Evolutionary conservation across 2,329 filamentous ascomycete species (phyloP).

Genomic region (Rugonectria rugulosa): DNA sequence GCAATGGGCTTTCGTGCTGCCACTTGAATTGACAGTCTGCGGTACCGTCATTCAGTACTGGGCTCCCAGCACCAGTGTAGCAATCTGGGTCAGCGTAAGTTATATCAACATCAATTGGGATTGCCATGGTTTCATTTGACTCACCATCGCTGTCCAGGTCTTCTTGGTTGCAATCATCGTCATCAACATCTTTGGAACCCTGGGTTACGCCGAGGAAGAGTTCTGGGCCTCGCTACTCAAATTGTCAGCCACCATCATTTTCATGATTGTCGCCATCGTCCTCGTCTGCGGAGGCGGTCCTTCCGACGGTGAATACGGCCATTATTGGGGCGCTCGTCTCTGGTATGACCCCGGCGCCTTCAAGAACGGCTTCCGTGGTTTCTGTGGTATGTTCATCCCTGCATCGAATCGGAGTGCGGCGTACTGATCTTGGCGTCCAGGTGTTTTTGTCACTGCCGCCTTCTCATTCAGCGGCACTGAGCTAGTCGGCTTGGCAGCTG

Average conservation of each 20-base stretch:
- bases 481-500: slow-evolving; percentile 76
- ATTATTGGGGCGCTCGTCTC: slow-evolving; percentile 59
- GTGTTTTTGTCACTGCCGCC: slow-evolving; percentile 67
- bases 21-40: slow-evolving; percentile 59
- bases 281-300: slow-evolving; percentile 68
- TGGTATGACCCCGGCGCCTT: slow-evolving; percentile 65
- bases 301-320: slow-evolving; percentile 49
- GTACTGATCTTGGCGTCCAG: background rate
- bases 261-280: slow-evolving; percentile 69
- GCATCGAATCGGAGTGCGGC: accelerated
- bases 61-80: slow-evolving; percentile 52
- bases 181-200: slow-evolving; percentile 64
- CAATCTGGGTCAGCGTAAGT: slow-evolving; percentile 60
- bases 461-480: slow-evolving; percentile 79
- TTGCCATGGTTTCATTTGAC: background rate
- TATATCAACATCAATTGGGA: accelerated
- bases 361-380: slow-evolving; percentile 76
- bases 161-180: slow-evolving; percentile 60
- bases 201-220: slow-evolving; percentile 66
- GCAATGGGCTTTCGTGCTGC: slow-evolving; percentile 55
- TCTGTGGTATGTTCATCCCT: slow-evolving; percentile 68
- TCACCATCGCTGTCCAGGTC: slow-evolving; percentile 39
- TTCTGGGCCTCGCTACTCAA: slow-evolving; percentile 67
- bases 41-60: slow-evolving; percentile 57
- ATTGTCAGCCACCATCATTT: slow-evolving; percentile 64